A percentile compares a stretch with the other conserved stretches of the same genome.
These are phyloP conservation scores for Chlorella variabilis DNA, from an alignment of 163 green algal genomes.

Conservation along the genomic window DNA sequence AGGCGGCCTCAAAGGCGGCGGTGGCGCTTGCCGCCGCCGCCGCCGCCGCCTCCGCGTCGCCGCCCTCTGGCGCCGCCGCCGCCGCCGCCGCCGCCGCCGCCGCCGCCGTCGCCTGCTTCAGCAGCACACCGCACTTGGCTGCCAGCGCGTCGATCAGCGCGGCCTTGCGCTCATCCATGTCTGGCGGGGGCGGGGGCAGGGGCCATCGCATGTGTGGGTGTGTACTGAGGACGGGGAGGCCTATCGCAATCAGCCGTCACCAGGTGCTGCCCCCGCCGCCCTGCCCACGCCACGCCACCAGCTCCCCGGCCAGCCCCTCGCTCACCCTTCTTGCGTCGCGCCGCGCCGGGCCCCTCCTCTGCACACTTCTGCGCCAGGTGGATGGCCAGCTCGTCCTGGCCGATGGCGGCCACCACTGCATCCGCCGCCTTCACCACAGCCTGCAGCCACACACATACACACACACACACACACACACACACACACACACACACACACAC, in stretches of 20 bases:
- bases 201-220: background rate
- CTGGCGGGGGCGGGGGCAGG: slow-evolving; percentile 13
- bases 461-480: no score
- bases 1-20: slow-evolving; percentile 35
- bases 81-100: background rate
- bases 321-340: slow-evolving; percentile 50
- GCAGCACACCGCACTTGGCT: slow-evolving; percentile 58
- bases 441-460: no score
- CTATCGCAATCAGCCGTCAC: no score
- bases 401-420: slow-evolving; percentile 52
- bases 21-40: background rate
- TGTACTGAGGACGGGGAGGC: no score
- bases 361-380: slow-evolving; percentile 61
- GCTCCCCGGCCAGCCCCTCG: no score
- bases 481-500: no score
- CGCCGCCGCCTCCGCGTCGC: background rate
- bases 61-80: background rate
- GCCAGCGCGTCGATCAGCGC: slow-evolving; percentile 77
- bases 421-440: slow-evolving; percentile 53
- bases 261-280: no score
- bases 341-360: slow-evolving; percentile 50
- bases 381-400: slow-evolving; percentile 51
- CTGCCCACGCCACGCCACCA: no score
- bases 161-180: slow-evolving; percentile 68
- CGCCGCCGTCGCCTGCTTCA: slow-evolving; percentile 43